These are phyloP conservation scores for Eucalyptus coolabah DNA, from an alignment of 345 rosid genomes.

Conservation along the genomic window DNA sequence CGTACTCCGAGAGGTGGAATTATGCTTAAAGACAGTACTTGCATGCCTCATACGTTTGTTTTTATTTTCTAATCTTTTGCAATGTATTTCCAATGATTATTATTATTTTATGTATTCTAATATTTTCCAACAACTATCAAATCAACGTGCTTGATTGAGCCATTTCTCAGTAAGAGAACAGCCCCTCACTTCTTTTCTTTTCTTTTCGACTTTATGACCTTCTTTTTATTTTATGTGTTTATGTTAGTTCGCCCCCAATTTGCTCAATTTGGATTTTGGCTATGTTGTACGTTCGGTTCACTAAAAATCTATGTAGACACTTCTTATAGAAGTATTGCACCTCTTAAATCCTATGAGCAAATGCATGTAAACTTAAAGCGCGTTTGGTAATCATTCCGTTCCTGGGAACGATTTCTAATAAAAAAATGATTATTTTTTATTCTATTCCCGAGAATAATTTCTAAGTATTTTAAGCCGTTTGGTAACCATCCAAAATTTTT, in stretches of 20 bases:
- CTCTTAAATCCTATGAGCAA: not conserved
- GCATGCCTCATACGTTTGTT: fast-evolving
- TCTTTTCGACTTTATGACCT: not conserved
- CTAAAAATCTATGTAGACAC: not conserved
- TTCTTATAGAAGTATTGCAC: not conserved
- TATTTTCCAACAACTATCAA: not conserved
- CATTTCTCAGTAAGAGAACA: not conserved
- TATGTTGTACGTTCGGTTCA: not conserved
- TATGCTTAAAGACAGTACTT: too few species aligned
- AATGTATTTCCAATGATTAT: too few species aligned
- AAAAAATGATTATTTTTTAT: too few species aligned
- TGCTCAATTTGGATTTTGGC: not conserved
- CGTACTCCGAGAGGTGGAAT: fast-evolving
- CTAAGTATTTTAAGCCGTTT: too few species aligned
- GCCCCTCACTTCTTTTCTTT: not conserved
- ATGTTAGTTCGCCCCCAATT: not conserved
- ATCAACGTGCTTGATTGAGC: not conserved
- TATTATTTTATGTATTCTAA: too few species aligned
- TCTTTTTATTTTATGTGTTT: not conserved
- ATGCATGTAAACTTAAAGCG: not conserved
- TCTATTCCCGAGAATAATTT: too few species aligned
- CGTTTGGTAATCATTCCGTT: too few species aligned
- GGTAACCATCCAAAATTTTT: too few species aligned
- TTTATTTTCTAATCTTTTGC: too few species aligned
- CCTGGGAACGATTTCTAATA: too few species aligned